A percentile compares a stretch with the other conserved stretches of the same genome.
Evolutionary conservation across 2,329 filamentous ascomycete genomes (phyloP).

Genomic region (Didymella glomerata): DNA sequence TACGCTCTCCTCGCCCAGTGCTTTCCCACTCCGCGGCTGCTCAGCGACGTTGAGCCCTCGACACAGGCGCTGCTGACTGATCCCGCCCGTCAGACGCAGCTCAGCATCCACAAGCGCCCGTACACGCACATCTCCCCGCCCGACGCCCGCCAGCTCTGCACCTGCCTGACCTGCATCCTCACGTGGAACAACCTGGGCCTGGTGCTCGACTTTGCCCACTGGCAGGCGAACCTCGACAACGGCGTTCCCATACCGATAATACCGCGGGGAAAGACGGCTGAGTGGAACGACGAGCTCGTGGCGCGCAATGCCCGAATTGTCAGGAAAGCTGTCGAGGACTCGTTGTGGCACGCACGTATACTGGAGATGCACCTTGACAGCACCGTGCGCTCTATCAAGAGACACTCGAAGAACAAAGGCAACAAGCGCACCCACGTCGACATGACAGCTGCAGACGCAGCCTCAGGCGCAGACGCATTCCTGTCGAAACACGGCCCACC

Average conservation of each 20-base stretch:
- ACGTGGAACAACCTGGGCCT: conserved; percentile 66
- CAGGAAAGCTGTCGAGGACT: conserved; percentile 56
- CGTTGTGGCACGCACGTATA: conserved; percentile 61
- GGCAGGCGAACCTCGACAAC: conserved; percentile 61
- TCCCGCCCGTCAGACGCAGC: conserved; percentile 54
- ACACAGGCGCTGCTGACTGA: conserved; percentile 52
- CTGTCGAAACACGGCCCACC: conserved; percentile 61
- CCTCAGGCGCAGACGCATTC: conserved; percentile 60
- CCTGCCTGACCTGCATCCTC: conserved; percentile 64
- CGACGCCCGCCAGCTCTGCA: conserved; percentile 61
- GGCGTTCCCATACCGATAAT: conserved; percentile 64
- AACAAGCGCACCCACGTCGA: conserved; percentile 58
- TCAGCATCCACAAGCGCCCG: conserved; percentile 59
- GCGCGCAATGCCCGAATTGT: conserved; percentile 57
- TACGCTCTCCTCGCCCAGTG: conserved; percentile 62
- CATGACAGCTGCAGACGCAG: conserved; percentile 58
- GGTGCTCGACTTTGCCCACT: conserved; percentile 65
- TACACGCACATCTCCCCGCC: conserved; percentile 63
- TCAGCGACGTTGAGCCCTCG: conserved; percentile 52
- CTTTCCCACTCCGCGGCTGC: conserved; percentile 60
- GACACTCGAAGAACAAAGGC: conserved; percentile 60
- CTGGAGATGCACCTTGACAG: conserved; percentile 60
- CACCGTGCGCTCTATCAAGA: conserved; percentile 56
- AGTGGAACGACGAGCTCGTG: conserved; percentile 62
- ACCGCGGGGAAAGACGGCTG: conserved; percentile 56